Evolutionary conservation across 2,329 filamentous ascomycete genomes (phyloP).

Genomic region (Neopestalotiopsis sp.): DNA sequence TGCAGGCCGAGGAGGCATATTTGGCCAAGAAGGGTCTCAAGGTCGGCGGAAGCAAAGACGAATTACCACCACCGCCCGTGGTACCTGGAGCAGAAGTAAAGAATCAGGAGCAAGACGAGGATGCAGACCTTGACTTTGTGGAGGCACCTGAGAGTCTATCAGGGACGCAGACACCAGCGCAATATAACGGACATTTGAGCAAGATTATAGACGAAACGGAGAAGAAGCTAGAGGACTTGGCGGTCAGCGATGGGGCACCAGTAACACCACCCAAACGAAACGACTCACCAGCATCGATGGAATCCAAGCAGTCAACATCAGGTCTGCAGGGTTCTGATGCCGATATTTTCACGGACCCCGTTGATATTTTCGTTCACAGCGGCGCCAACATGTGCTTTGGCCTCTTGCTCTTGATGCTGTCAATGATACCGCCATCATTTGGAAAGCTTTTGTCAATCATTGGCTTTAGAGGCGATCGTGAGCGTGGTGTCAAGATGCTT

Average conservation of each 20-base stretch:
- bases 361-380: constrained; percentile 88
- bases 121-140: constrained; percentile 56
- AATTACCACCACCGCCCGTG: constrained; percentile 25
- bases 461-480: constrained; percentile 88
- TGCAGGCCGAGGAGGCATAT: constrained; percentile 72
- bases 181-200: constrained; percentile 51
- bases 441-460: constrained; percentile 85
- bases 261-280: constrained; percentile 7
- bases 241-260: constrained; percentile 19
- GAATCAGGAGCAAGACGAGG: constrained; percentile 37
- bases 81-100: constrained; percentile 37
- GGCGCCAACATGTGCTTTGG: constrained; percentile 91
- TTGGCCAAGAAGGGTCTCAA: constrained; percentile 40
- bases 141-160: constrained; percentile 58
- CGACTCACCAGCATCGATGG: constrained; percentile 8
- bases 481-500: constrained; percentile 81
- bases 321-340: constrained; percentile 57
- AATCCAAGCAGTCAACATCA: constrained; percentile 2
- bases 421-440: constrained; percentile 90
- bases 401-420: constrained; percentile 83
- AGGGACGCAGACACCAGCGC: constrained; percentile 48
- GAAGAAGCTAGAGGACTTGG: constrained; percentile 31
- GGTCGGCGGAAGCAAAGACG: constrained; percentile 23
- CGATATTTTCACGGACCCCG: constrained; percentile 71
- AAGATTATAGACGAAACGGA: constrained; percentile 34